Base-by-base conservation (phyloP, 345 rosid genomes). In the Aegle marmelos region DNA sequence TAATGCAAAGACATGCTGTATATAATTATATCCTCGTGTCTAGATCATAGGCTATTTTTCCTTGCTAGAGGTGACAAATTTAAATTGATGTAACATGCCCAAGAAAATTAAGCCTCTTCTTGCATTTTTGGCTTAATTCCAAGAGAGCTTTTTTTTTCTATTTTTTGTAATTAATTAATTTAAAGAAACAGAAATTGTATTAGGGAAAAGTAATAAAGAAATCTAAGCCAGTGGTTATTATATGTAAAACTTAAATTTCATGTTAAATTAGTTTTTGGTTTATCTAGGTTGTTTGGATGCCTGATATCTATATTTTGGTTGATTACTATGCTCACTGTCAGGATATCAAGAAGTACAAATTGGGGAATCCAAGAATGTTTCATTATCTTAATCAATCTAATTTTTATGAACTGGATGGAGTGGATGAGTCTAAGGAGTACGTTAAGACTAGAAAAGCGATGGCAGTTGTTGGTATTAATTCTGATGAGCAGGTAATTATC, bases 371-470 rank as follows among this genome's bases (percentile, higher is more conserved):
- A 76, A 90, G 89, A 84, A 85, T 85, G 50, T 96, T 92, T 81
- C 99, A 92, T 75, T 96, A 96, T 82, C 89, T 96, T 34, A 96
- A 96, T 79, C 99, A 90, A 81, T 89, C 98, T 36, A 89, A 90
- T 84, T 96, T 91, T 86, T 92, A 81, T 83, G 92, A 90, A 27
- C 78, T 96, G 89, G 97, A 90, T 78, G 94, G 86, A 62, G 69
- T 96, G 73, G 95, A 96, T 87, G 98, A 94, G 72, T 81, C 91
- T 59, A 87, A 89, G 88, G 99, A 96, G 78, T 94, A 96, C 79
- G 68, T 85, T 80, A 88, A 80, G 37, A 94, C 97, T 68, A 91
- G 94, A 83, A 92, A 82, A 84, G 99, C 98, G 65, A 96, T 96
- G 99, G 95, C 89, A 63, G 85, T 96, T 77, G 98, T 96, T 78